phyloP scores from a whole-genome alignment of 2,329 filamentous ascomycete genomes.

The Ceratocystis lukuohia region DNA sequence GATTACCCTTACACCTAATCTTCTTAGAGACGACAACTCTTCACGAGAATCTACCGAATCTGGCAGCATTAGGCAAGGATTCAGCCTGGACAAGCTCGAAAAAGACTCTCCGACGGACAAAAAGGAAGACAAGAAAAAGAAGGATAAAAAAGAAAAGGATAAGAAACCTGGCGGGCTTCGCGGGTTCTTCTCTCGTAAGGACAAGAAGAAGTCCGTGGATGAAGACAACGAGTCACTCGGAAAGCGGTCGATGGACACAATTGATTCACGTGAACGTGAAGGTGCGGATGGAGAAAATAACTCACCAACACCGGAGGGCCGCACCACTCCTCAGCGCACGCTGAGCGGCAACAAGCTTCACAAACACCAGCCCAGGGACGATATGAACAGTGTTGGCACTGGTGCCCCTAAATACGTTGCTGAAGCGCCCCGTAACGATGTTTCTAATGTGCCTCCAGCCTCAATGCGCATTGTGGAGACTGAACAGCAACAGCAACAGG shows the following conservation, averaged over 20 bases:
- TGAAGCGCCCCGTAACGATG: constrained; percentile 37
- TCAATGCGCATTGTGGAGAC: constrained; percentile 47
- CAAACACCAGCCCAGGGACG: constrained; percentile 43
- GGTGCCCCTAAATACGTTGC: constrained; percentile 17
- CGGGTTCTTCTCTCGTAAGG: constrained; percentile 49
- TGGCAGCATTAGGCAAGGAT: constrained; percentile 40
- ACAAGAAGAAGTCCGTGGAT: constrained; percentile 43
- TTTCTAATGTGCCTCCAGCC: constrained; percentile 42
- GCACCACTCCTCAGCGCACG: constrained; percentile 37
- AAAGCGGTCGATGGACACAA: constrained; percentile 21
- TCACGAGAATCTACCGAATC: constrained; percentile 40
- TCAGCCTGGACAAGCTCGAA: constrained; percentile 60
- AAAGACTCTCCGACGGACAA: constrained; percentile 46
- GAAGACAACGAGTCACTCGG: constrained; percentile 45
- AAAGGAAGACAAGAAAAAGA: constrained; percentile 58
- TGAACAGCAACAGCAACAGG: constrained; percentile 33
- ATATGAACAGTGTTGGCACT: constrained; percentile 32
- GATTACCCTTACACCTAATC: constrained; percentile 86
- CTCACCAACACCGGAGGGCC: constrained; percentile 30
- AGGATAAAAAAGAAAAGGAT: constrained; percentile 61
- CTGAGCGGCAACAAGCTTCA: constrained; percentile 49
- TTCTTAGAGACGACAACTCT: constrained; percentile 67
- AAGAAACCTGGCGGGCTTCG: constrained; percentile 45
- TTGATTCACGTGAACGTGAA: constrained; percentile 12
- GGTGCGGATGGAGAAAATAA: constrained; percentile 4